Base-by-base conservation (phyloP, 352 stramenopile species). In the Pythium angustatum region DNA sequence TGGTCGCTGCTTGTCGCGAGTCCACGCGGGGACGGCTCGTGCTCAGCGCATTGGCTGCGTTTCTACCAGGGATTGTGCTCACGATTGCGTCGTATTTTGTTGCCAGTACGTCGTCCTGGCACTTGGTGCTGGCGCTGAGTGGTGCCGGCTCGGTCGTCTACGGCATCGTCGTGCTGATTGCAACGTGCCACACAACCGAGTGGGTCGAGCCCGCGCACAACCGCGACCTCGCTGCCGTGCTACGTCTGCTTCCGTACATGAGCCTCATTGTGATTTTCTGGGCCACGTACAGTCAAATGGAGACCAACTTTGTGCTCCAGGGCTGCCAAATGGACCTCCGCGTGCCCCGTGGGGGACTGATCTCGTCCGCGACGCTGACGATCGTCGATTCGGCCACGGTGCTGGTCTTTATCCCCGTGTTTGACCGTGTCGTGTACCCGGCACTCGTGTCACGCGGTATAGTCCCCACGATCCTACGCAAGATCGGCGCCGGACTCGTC, bases 401-500 rank as follows among this genome's bases (percentile, higher is more conserved):
- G 58, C 68, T 97, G 31, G 41, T 96, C 34, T 95, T 96, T 48
- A 95, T 97, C 43, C 90, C 91, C 7, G 67, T 97, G 17, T 94
- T 96, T 49, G 90, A 97, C 66, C 64, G 71, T 17, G 22, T 90
- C 8, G 58, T 97, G 30, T 97, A 96, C 66, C 88, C 90, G 2
- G 14, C 71, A 28, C 66, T 96, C 21, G 74, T 71, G 4, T 63
- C 67, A 10, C 67, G 81, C 33, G 84, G 87, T 5, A 62, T 94
- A 14, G 66, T 84, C 47, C 81, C 83, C 17, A 92, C 84, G 11
- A 66, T 93, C 31, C 62, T 97, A 40, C 81, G 79, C 10, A 97
- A 96, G 71, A 92, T 97, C 14, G 89, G 87, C 9, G 70, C 75
- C 8, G 91, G 90, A 0, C 75, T 97, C 11, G 68, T 91, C 27